Base-by-base conservation (phyloP, 352 stramenopile genomes). In the Thraustotheca clavata region DNA sequence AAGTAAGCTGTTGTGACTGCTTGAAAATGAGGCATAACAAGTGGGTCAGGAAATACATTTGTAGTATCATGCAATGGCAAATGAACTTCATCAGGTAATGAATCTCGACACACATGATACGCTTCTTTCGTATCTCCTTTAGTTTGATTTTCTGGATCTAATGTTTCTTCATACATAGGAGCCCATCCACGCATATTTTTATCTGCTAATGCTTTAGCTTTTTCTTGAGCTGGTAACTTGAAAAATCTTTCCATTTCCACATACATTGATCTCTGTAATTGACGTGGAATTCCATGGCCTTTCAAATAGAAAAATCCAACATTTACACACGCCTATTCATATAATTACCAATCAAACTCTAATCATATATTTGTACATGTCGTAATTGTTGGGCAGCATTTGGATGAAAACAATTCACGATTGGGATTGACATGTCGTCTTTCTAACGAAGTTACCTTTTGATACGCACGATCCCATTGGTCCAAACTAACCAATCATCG, bases 131-230 rank as follows among this genome's bases (percentile, higher is more conserved):
- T 89, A 67, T 89, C 80, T 29, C 80, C 79, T 60, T 68, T 61
- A 8, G 68, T 68, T 66, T 89, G 80, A 27, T 74, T 65, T 11
- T 52, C 48, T 16, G 75, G 76, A 55, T 89, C 76, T 55, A 89
- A 67, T 20, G 77, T 89, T 67, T 89, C 80, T 59, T 87, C 80
- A 68, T 80, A 80, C 76, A 87, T 80, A 40, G 74, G 49, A 50
- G 80, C 86, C 73, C 86, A 89, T 33, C 80, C 80, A 33, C 80
- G 69, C 80, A 87, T 87, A 72, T 86, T 80, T 68, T 85, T 70
- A 61, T 87, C 83, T 8, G 76, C 80, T 16, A 83, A 52, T 36
- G 85, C 77, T 39, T 83, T 82, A 22, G 67, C 68, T 62, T 89
- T 89, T 46, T 83, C 73, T 3, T 70, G 68, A 7, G 67, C 24